Base-by-base conservation (phyloP, 2,329 filamentous ascomycete species). In the Pleoardoris graminearum region DNA sequence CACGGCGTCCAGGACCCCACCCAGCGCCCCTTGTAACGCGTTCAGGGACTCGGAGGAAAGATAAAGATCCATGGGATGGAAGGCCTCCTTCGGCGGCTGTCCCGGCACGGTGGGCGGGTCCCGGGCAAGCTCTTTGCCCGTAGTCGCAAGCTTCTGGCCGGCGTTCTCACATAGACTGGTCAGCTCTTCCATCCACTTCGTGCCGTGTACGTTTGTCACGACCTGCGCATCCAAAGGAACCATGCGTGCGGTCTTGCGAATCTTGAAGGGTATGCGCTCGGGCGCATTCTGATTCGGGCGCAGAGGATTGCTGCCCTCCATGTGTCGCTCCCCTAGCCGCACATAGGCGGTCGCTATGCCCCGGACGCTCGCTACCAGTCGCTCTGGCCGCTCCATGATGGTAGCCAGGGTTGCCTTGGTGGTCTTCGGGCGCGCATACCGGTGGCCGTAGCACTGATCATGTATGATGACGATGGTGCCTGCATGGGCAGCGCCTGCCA, bases 381-480 rank as follows among this genome's bases (percentile, higher is more conserved):
- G 82, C 76, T 99, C 94, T 0, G 94, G 94, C 10, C 94, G 83
- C 75, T 99, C 94, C 43, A 99, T 92, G 59, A 99, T 96, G 51
- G 86, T 89, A 64, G 79, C 85, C 1, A 97, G 80, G 14, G 83
- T 82, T 38, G 78, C 81, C 64, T 88, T 88, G 19, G 85, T 87
- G 0, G 91, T 88, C 62, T 89, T 87, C 3, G 91, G 91, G 38
- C 94, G 83, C 10, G 92, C 90, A 73, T 86, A 99, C 19, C 91
- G 87, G 75, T 99, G 94, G 21, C 93, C 92, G 70, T 97, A 99
- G 74, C 93, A 96, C 48, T 89, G 87, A 76, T 99, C 94, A 65
- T 97, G 91, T 1, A 99, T 77, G 25, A 99, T 82, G 41, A 97
- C 91, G 4, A 95, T 76, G 0, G 91, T 91, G 54, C 91, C 79